phyloP scores from a whole-genome alignment of 2,329 filamentous ascomycete species.

The Sclerotinia spermophila region DNA sequence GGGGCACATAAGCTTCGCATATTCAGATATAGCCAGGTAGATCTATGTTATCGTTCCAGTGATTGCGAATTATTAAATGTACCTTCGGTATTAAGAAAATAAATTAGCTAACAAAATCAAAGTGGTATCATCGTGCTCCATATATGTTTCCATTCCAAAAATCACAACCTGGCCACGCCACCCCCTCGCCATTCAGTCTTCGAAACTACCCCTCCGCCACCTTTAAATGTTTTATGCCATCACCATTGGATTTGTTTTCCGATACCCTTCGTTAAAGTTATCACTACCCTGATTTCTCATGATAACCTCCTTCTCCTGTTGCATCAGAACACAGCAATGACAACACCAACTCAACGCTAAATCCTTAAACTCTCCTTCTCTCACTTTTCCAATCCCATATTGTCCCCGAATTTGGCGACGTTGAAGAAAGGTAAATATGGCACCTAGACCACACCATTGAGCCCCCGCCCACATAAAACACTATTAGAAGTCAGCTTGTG shows the following conservation, averaged over 20 bases:
- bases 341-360: slow-evolving; percentile 40
- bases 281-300: slow-evolving; percentile 14
- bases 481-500: slow-evolving; percentile 23
- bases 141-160: not conserved
- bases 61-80: not conserved
- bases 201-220: not conserved
- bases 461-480: slow-evolving; percentile 11
- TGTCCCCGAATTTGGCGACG: slow-evolving; percentile 26
- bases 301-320: slow-evolving; percentile 33
- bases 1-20: not conserved
- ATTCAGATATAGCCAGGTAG: not conserved
- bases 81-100: not conserved
- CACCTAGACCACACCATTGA: slow-evolving; percentile 23
- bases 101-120: not conserved
- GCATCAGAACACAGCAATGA: slow-evolving; percentile 32
- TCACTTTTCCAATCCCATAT: slow-evolving; percentile 36
- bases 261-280: slow-evolving; percentile 18
- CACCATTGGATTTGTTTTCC: slow-evolving; percentile 22
- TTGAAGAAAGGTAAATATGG: slow-evolving; percentile 27
- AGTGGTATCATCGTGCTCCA: not conserved
- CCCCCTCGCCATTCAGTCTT: not conserved
- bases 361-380: slow-evolving; percentile 36
- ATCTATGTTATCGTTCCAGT: not conserved
- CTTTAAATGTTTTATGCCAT: slow-evolving; percentile 15
- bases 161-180: not conserved